Conservation (phyloP, 768 basidiomycete genomes). For the Psilocybe sp. region DNA sequence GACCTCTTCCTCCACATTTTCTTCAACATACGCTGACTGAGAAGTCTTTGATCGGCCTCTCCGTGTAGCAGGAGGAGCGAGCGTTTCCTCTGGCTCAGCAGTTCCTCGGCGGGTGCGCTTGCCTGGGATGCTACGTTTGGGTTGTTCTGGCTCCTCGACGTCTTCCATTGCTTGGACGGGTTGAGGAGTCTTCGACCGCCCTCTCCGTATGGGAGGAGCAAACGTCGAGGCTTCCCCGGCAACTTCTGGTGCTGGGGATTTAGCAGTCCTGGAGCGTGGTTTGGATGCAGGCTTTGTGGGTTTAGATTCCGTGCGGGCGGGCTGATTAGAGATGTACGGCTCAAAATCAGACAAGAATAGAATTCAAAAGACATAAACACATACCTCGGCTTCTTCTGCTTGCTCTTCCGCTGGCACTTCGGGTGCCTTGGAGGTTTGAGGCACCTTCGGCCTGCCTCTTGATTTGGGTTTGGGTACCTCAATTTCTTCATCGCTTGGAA, state of each 20-base stretch:
- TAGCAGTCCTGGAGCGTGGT: constrained; percentile 1
- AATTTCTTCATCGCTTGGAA: neutral
- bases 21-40: constrained; percentile 11
- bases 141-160: neutral
- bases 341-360: neutral
- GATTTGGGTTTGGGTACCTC: neutral
- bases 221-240: neutral
- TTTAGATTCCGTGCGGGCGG: neutral
- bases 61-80: constrained; percentile 5
- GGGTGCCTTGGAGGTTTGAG: constrained; percentile 10
- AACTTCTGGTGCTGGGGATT: constrained; percentile 2
- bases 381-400: constrained; percentile 8
- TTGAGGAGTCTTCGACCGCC: too few relatives aligned
- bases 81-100: neutral
- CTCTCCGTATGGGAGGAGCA: neutral
- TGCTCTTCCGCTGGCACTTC: constrained; percentile 1
- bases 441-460: constrained; percentile 14
- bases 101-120: neutral
- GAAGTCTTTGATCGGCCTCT: constrained; percentile 14
- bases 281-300: constrained; percentile 1
- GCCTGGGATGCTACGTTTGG: neutral
- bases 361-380: neutral
- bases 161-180: neutral
- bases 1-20: constrained; percentile 2
- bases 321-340: neutral